Evolutionary conservation across 2,329 filamentous ascomycete species (phyloP), one percentile per base, ranked within the genome.

Genomic region (Fusarium sp.): DNA sequence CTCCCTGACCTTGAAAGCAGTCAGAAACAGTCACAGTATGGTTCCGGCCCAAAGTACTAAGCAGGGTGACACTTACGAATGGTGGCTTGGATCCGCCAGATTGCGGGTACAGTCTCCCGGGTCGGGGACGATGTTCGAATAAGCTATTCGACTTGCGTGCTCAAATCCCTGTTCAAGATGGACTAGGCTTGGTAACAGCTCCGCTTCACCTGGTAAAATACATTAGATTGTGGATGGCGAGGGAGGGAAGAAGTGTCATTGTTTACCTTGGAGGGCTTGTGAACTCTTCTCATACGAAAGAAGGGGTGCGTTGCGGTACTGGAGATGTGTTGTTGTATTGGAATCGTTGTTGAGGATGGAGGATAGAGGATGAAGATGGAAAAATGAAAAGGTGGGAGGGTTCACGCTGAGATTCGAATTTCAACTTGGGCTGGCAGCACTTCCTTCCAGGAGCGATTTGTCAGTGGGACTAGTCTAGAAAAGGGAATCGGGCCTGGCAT

Each of bases 141-240:
- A 41, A 33, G 45, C 45, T 53, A 52, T 53, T 45, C n/a, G 33
- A 32, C 26, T 59, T 59, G 45, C 55, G 45, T 59, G 55, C 55
- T 53, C 35, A 14, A 41, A 4, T 27, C 45, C 55, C 33, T 50
- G 54, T 59, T 37, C n/a, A 14, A 18, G 26, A 17, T 33, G 48
- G 23, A 32, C 35, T 30, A 14, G 45, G n/a, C 15, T 41, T 40
- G 44, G 33, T 52, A 23, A 52, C 23, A 23, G 54, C 26, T 58
- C 54, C 33, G 53, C 32, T 49, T 27, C 33, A 30, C 5, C 18
- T 37, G 6, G 6, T 9, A 1, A 1, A 11, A 7, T 23, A 14
- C 20, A 27, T 27, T 32, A 50, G 27, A n/a, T 27, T n/a, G 26
- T 30, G 17, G 49, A 50, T 23, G 5, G 23, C 23, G 23, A 23